phyloP scores from a whole-genome alignment of 257 asterid species.

The Gynochthodes officinalis region DNA sequence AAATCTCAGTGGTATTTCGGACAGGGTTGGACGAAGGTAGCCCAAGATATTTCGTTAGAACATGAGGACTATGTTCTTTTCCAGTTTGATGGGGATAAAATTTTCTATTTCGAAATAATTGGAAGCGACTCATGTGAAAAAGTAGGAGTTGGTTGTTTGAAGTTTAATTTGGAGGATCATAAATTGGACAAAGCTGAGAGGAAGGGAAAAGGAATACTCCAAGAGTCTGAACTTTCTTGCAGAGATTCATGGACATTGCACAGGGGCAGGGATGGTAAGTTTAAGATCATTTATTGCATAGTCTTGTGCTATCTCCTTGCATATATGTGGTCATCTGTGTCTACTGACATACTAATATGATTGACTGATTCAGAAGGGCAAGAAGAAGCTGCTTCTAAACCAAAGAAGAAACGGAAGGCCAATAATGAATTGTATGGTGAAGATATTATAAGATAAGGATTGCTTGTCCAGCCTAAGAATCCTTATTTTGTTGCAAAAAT shows the following conservation, averaged over 20 bases:
- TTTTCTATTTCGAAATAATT: slow-evolving; percentile 16
- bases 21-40: slow-evolving; percentile 28
- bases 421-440: slow-evolving; percentile 16
- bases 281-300: not conserved
- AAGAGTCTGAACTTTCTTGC: not conserved
- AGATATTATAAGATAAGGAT: slow-evolving; percentile 29
- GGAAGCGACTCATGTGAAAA: slow-evolving; percentile 14
- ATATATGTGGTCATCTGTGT: not conserved
- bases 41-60: slow-evolving; percentile 15
- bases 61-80: slow-evolving; percentile 2
- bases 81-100: not conserved
- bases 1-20: slow-evolving; percentile 15
- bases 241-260: not conserved
- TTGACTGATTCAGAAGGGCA: not conserved
- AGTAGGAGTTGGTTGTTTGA: slow-evolving; percentile 6
- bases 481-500: slow-evolving; percentile 32
- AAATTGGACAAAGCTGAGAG: not conserved
- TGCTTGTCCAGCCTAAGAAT: slow-evolving; percentile 19
- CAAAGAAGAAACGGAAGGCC: not conserved
- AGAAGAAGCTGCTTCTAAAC: not conserved
- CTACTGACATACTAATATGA: not conserved
- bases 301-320: not conserved
- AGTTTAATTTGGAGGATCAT: not conserved
- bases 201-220: too few relatives aligned
- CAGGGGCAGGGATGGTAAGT: not conserved